phyloP scores from a whole-genome alignment of 129 eudicot genomes.

The Mikania micrantha region DNA sequence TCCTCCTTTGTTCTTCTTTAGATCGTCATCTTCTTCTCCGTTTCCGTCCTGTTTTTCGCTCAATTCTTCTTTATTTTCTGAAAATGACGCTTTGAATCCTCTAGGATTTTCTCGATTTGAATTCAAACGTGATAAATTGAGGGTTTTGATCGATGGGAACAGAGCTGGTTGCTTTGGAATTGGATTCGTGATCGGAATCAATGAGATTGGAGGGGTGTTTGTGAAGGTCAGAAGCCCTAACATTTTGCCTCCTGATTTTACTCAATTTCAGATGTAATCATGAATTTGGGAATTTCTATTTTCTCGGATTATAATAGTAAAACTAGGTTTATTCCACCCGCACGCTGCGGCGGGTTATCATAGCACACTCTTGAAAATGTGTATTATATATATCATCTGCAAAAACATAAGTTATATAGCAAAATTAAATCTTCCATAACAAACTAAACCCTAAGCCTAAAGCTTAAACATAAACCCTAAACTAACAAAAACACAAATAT shows the following conservation, averaged over 20 bases:
- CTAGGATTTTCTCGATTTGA: not conserved
- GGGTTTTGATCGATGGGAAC: not conserved
- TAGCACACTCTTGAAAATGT: too few relatives aligned
- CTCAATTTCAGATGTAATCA: not conserved
- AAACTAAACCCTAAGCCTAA: too few relatives aligned
- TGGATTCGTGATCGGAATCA: not conserved
- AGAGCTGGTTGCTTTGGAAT: slow-evolving; percentile 3
- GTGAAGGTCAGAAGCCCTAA: slow-evolving; percentile 19
- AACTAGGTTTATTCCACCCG: too few relatives aligned
- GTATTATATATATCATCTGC: too few relatives aligned
- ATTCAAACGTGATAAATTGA: not conserved
- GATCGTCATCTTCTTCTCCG: slow-evolving; percentile 19
- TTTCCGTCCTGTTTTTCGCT: not conserved
- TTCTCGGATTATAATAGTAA: too few relatives aligned
- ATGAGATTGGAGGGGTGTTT: slow-evolving; percentile 8
- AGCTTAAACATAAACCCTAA: too few relatives aligned
- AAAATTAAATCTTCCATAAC: too few relatives aligned
- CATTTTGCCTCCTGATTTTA: slow-evolving; percentile 6
- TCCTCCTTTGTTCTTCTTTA: slow-evolving; percentile 31
- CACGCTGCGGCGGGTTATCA: too few relatives aligned
- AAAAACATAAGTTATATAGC: too few relatives aligned
- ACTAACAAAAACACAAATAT: too few relatives aligned
- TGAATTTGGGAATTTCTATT: not conserved
- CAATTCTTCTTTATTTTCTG: slow-evolving; percentile 9
- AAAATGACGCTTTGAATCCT: slow-evolving; percentile 12